A percentile compares a stretch with the other conserved stretches of the same genome.
phyloP scores from a whole-genome alignment of 164 flowering plant genomes.

The Kingdonia uniflora region DNA sequence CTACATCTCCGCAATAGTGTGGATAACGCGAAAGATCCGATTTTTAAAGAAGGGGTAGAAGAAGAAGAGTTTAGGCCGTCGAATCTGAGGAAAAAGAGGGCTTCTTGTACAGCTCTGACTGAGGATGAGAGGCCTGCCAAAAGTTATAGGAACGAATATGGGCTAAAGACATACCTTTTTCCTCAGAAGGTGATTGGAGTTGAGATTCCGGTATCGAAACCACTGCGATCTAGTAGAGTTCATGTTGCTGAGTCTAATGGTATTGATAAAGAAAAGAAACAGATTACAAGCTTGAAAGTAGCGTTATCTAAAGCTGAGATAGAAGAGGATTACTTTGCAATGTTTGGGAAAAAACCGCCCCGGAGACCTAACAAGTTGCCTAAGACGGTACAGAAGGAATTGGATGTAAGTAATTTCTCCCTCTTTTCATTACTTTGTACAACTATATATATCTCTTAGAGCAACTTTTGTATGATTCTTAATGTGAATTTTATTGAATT shows the following conservation, averaged over 20 bases:
- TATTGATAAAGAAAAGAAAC: conserved; percentile 5
- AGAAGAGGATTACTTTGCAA: conserved; percentile 52
- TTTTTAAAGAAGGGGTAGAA: conserved; percentile 40
- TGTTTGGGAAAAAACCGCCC: conserved; percentile 45
- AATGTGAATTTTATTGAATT: too few relatives aligned
- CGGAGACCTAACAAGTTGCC: conserved; percentile 66
- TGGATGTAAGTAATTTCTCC: conserved; percentile 43
- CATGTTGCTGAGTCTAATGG: not conserved
- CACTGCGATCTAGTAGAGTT: conserved; percentile 14
- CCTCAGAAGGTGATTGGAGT: too few relatives aligned
- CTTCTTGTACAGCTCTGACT: conserved; percentile 19
- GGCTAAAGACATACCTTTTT: too few relatives aligned
- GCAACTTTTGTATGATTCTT: too few relatives aligned
- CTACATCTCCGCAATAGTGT: conserved; percentile 28
- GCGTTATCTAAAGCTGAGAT: conserved; percentile 44
- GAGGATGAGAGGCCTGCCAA: not conserved
- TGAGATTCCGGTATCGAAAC: conserved; percentile 3
- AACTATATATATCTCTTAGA: too few relatives aligned
- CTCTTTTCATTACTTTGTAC: not conserved
- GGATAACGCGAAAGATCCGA: conserved; percentile 50
- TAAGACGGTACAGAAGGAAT: conserved; percentile 35
- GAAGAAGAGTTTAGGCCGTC: conserved; percentile 38
- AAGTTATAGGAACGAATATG: too few relatives aligned
- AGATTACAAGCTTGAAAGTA: conserved; percentile 35
- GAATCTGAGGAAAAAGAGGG: conserved; percentile 72